Percentiles rank a stretch among this genome's conserved stretches.
These are phyloP conservation scores for Alternaria sp. DNA, from an alignment of 2,329 filamentous ascomycete species.

Conservation along the genomic window DNA sequence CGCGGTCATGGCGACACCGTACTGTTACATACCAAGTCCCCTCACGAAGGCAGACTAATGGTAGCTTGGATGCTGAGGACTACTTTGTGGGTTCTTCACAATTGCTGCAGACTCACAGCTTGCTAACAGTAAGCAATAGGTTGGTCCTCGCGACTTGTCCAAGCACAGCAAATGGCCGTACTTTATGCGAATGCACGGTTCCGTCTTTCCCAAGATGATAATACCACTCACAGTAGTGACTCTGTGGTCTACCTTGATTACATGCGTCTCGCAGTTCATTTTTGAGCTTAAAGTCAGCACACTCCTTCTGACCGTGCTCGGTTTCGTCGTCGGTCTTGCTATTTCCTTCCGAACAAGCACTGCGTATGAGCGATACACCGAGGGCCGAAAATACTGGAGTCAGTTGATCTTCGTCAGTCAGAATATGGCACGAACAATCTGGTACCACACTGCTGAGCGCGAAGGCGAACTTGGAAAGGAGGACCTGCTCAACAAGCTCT, in stretches of 20 bases:
- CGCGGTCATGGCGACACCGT: constrained; percentile 44
- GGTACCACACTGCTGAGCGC: constrained; percentile 76
- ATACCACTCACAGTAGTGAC: constrained; percentile 70
- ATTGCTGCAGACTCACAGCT: neutral
- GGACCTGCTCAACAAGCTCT: constrained; percentile 73
- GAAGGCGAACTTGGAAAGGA: constrained; percentile 67
- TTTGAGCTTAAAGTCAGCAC: constrained; percentile 65
- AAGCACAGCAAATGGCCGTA: constrained; percentile 80
- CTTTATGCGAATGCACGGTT: constrained; percentile 78
- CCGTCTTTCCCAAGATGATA: constrained; percentile 77
- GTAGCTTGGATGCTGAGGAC: constrained; percentile 60
- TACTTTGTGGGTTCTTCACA: constrained; percentile 63
- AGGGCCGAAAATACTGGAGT: constrained; percentile 71
- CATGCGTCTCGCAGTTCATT: constrained; percentile 55
- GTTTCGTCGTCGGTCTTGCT: constrained; percentile 83
- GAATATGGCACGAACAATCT: constrained; percentile 74
- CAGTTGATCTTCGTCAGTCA: constrained; percentile 64
- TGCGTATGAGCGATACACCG: constrained; percentile 73
- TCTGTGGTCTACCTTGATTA: constrained; percentile 72
- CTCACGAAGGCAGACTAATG: constrained; percentile 39
- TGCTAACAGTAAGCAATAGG: constrained; percentile 28
- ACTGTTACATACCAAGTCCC: constrained; percentile 37
- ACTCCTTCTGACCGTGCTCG: constrained; percentile 77
- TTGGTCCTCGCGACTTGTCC: constrained; percentile 73
- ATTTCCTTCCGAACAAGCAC: constrained; percentile 80